These are phyloP conservation scores for Arthroderma sp. DNA, from an alignment of 2,329 filamentous ascomycete genomes.

Conservation along the genomic window DNA sequence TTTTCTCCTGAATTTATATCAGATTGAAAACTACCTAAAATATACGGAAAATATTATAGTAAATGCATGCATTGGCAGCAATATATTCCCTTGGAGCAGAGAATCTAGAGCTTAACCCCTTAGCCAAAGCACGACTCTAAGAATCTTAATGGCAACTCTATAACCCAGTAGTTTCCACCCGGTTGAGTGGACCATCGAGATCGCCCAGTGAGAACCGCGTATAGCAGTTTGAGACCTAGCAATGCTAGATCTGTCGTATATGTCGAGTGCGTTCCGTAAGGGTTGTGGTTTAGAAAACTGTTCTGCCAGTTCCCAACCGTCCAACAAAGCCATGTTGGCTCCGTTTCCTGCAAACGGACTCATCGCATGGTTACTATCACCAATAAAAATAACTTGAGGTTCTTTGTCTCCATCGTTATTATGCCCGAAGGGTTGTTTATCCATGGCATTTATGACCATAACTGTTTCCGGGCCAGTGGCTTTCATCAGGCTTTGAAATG, in stretches of 20 bases:
- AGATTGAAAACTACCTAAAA: too few species aligned
- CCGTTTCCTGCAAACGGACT: constrained; percentile 39
- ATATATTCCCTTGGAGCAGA: too few species aligned
- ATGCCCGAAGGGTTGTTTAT: constrained; percentile 35
- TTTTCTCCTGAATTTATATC: too few species aligned
- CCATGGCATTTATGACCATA: constrained; percentile 29
- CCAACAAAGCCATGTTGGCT: constrained; percentile 36
- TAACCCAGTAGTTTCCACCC: constrained; percentile 4
- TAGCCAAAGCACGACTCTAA: background rate
- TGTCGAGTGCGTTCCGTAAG: constrained; percentile 17
- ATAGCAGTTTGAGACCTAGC: constrained; percentile 17
- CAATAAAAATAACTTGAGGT: constrained; percentile 31
- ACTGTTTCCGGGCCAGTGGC: constrained; percentile 28
- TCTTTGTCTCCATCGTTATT: constrained; percentile 8
- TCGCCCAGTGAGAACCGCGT: constrained; percentile 5
- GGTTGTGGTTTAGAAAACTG: constrained; percentile 20
- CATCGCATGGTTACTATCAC: constrained; percentile 39
- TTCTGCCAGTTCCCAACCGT: constrained; percentile 36
- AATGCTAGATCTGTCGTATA: constrained; percentile 26
- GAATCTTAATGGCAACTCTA: constrained; percentile 1
- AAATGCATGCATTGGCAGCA: too few species aligned
- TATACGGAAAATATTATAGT: too few species aligned
- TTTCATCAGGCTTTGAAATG: constrained; percentile 29
- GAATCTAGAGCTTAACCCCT: background rate
- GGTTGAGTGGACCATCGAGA: constrained; percentile 6